These are phyloP conservation scores for Apiotrichum siamense DNA, from an alignment of 1,284 basidiomycete species.

Conservation along the genomic window DNA sequence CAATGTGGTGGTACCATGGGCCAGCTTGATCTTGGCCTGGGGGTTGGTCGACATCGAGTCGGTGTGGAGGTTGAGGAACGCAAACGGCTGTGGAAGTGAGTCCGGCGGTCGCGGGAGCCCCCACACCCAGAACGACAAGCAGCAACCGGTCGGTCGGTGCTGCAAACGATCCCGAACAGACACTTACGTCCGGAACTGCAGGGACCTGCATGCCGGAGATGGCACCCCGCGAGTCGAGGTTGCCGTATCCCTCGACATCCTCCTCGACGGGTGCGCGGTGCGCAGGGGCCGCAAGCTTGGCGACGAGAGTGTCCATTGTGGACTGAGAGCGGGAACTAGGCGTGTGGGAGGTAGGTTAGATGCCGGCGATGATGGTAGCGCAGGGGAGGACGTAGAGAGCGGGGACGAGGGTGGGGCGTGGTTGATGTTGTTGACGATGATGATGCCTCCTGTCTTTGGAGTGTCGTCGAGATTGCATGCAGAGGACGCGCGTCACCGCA, in stretches of 20 bases:
- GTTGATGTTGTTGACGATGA: constrained; percentile 1
- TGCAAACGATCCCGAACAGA: too few relatives aligned
- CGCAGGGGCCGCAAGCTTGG: constrained; percentile 57
- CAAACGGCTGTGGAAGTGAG: constrained; percentile 60
- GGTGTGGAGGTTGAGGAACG: constrained; percentile 82
- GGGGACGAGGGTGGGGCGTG: too few relatives aligned
- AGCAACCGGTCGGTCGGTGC: too few relatives aligned
- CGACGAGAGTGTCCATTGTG: constrained; percentile 70
- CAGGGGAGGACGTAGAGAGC: neutral
- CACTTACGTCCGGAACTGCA: constrained; percentile 43
- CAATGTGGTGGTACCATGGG: constrained; percentile 96
- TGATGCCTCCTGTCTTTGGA: neutral
- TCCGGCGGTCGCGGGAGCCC: too few relatives aligned
- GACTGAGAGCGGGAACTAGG: neutral
- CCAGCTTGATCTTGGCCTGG: constrained; percentile 91
- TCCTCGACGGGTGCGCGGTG: constrained; percentile 52
- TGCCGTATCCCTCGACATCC: constrained; percentile 62
- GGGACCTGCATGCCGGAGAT: constrained; percentile 43
- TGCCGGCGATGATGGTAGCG: too few relatives aligned
- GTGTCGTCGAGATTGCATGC: neutral
- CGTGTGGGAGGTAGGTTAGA: too few relatives aligned
- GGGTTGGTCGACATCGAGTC: constrained; percentile 84
- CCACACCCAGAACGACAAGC: too few relatives aligned
- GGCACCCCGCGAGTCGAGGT: constrained; percentile 36
- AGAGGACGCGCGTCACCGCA: constrained; percentile 3